Conservation (phyloP, 805 yeast species). For the Candida khao-thaluensis region DNA sequence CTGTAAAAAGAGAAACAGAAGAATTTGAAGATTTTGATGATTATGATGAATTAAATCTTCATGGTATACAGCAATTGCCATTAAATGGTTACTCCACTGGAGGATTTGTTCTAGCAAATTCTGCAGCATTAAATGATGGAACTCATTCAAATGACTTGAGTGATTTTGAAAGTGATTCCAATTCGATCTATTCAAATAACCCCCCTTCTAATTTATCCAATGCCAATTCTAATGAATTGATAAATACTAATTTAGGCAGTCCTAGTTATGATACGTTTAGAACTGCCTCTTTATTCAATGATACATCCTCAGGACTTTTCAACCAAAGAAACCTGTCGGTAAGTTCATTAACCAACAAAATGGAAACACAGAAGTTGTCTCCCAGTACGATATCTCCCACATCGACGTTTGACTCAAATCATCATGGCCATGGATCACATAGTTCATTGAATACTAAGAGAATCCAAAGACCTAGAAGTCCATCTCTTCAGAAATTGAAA, state of each 20-base stretch:
- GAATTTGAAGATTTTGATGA: conserved; percentile 12
- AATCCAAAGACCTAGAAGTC: conserved; percentile 15
- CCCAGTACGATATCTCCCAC: conserved; percentile 17
- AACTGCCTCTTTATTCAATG: conserved; percentile 14
- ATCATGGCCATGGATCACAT: neutral
- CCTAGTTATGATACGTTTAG: conserved; percentile 1
- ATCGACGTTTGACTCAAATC: conserved; percentile 8
- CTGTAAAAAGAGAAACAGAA: neutral
- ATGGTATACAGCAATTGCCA: conserved; percentile 17
- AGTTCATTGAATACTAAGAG: conserved; percentile 1
- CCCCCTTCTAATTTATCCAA: conserved; percentile 5
- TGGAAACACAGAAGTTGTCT: conserved; percentile 29
- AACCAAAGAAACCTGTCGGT: conserved; percentile 14
- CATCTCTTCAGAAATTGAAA: conserved; percentile 18
- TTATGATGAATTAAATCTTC: conserved; percentile 8
- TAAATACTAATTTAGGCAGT: neutral
- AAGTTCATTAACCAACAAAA: conserved; percentile 25
- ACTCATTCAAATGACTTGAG: conserved; percentile 16
- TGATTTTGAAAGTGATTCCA: conserved; percentile 27
- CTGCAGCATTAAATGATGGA: conserved; percentile 17
- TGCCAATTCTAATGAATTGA: conserved; percentile 1
- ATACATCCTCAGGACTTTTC: conserved; percentile 7
- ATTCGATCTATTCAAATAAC: conserved; percentile 18
- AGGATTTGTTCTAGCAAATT: conserved; percentile 18
- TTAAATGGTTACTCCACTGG: conserved; percentile 20